Evolutionary conservation across 352 stramenopile genomes (phyloP), one percentile per base, ranked within the genome.

Genomic region (Phytopythium vexans): DNA sequence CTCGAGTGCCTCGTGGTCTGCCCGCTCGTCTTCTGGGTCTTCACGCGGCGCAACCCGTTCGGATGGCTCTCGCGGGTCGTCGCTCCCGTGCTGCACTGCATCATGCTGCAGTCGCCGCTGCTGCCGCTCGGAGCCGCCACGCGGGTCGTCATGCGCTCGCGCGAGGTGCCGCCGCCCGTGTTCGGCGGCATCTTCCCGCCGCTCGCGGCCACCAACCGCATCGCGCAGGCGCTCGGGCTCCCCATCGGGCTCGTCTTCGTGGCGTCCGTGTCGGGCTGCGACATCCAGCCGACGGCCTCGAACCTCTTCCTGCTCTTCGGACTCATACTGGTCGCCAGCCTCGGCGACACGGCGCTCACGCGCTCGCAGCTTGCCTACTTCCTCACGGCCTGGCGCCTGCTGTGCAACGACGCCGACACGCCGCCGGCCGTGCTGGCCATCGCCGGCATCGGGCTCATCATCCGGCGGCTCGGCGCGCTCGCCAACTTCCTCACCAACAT

Each of bases 111-210:
- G 41, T 76, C 66, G 15, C 52, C 75, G 6, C 63, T 86, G 49
- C 55, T 86, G 10, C 68, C 77, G 6, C 49, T 89, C 1, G 62
- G 74, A 6, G 70, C 84, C 44, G 60, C 75, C 39, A 86, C 79
- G 8, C 85, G 85, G n/a, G 65, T 62, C 15, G 82, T 78, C n/a
- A 53, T 84, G 49, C 62, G 65, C 0, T 70, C 75, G 14, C 66
- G 69, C 11, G 73, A 85, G 43, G 65, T 89, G 11, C 66, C 70
- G 9, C 66, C 71, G 1, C 58, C 64, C 4, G 62, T 92, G 8
- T 87, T 86, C 41, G 72, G 74, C 6, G 76, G 66, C 4, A 53
- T 89, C n/a, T 85, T 87, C 37, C 77, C 82, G 4, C 45, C 86
- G 14, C 59, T 89, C 6, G 64, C 65, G 8, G 77, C 74, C 6